A percentile compares a stretch with the other conserved stretches of the same genome.
These are phyloP conservation scores for Chenopodium formosanum DNA, from an alignment of 148 eudicot species.

Conservation along the genomic window DNA sequence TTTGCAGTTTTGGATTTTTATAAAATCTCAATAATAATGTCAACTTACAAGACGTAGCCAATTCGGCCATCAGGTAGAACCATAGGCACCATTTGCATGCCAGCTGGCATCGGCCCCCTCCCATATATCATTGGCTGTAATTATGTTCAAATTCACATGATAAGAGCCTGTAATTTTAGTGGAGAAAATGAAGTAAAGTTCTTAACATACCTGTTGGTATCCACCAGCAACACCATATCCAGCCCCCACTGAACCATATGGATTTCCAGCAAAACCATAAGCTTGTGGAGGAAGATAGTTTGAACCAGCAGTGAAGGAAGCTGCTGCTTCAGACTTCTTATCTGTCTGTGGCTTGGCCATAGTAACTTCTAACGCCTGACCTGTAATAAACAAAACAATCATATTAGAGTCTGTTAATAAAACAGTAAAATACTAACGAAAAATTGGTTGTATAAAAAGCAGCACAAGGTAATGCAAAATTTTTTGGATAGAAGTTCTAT, in stretches of 20 bases:
- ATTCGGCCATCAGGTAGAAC: constrained; percentile 96
- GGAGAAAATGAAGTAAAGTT: not conserved
- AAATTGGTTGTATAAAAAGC: too few species aligned
- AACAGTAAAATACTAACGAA: too few species aligned
- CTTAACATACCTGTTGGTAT: constrained; percentile 60
- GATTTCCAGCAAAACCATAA: constrained; percentile 64
- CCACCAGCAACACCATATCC: constrained; percentile 74
- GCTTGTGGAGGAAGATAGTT: constrained; percentile 66
- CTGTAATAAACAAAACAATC: constrained; percentile 27
- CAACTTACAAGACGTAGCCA: constrained; percentile 96
- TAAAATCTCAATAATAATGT: not conserved
- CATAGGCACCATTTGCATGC: constrained; percentile 99
- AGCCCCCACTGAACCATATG: constrained; percentile 61
- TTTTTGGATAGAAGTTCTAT: too few species aligned
- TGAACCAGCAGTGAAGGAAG: constrained; percentile 45
- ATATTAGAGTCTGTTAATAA: not conserved
- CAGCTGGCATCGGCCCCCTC: constrained; percentile 91
- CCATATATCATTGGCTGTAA: constrained; percentile 92
- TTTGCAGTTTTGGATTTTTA: not conserved
- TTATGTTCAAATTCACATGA: not conserved
- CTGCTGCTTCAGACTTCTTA: constrained; percentile 38
- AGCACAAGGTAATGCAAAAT: too few species aligned
- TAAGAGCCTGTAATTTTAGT: not conserved
- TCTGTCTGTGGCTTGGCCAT: constrained; percentile 65
- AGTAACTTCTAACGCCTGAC: constrained; percentile 74